Conservation (phyloP, 768 basidiomycete species). For the Lentinula detonsa region DNA sequence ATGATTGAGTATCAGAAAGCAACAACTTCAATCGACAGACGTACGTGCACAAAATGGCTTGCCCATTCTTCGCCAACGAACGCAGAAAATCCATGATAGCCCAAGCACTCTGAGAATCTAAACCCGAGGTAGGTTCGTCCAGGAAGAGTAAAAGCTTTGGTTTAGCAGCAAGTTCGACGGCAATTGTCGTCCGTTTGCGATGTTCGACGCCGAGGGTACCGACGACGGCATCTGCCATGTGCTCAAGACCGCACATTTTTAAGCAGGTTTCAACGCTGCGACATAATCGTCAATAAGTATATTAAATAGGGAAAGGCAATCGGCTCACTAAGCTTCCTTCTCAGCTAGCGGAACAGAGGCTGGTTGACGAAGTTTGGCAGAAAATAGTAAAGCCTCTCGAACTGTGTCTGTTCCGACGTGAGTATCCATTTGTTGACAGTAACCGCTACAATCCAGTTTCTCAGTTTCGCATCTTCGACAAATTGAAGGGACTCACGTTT, state of each 20-base stretch:
- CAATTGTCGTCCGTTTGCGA: slow-evolving; percentile 80
- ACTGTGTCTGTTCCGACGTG: slow-evolving; percentile 75
- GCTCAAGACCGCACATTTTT: slow-evolving; percentile 59
- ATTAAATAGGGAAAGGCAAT: neutral
- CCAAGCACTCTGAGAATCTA: slow-evolving; percentile 87
- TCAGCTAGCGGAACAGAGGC: slow-evolving; percentile 54
- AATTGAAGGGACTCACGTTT: slow-evolving; percentile 31
- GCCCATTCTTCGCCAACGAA: slow-evolving; percentile 72
- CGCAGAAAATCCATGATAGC: slow-evolving; percentile 72
- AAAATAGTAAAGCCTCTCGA: slow-evolving; percentile 74
- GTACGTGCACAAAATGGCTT: slow-evolving; percentile 87
- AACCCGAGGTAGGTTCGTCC: slow-evolving; percentile 80
- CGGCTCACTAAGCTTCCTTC: slow-evolving; percentile 72
- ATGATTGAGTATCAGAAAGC: neutral
- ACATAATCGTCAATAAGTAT: neutral
- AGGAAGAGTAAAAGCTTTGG: slow-evolving; percentile 79
- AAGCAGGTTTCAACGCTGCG: slow-evolving; percentile 43
- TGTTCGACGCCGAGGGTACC: slow-evolving; percentile 65
- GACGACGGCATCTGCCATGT: slow-evolving; percentile 61
- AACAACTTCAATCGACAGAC: slow-evolving; percentile 16
- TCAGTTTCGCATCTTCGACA: neutral
- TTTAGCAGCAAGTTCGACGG: slow-evolving; percentile 83
- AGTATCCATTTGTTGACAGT: slow-evolving; percentile 82
- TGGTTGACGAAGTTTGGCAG: slow-evolving; percentile 76
- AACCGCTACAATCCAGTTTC: slow-evolving; percentile 42